Percentiles rank a stretch among this genome's conserved stretches.
These are phyloP conservation scores for Pelargonium australe DNA, from an alignment of 441 rosid species.

Conservation along the genomic window DNA sequence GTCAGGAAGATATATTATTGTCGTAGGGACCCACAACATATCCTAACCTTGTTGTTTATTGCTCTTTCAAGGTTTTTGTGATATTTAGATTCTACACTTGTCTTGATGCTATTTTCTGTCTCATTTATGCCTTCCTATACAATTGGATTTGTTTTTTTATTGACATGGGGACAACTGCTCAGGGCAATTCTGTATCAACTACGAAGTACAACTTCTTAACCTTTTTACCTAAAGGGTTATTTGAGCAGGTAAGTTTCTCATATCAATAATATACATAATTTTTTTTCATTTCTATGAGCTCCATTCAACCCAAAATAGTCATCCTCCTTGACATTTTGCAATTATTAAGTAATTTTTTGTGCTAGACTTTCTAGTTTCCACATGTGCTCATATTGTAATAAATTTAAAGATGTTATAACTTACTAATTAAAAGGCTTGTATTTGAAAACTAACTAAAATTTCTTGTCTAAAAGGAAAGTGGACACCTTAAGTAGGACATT, in stretches of 20 bases:
- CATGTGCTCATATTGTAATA: background rate
- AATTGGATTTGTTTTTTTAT: conserved; percentile 7
- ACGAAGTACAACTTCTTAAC: conserved; percentile 94
- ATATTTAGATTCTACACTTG: background rate
- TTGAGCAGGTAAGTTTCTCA: conserved; percentile 67
- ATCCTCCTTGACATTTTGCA: too few relatives aligned
- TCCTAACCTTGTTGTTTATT: background rate
- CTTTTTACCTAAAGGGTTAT: conserved; percentile 92
- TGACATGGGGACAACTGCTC: conserved; percentile 22
- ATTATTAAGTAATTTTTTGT: too few relatives aligned
- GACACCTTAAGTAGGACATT: background rate
- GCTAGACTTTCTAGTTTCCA: too few relatives aligned
- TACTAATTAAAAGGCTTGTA: too few relatives aligned
- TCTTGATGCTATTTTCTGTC: background rate
- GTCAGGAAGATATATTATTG: too few relatives aligned
- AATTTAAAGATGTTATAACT: too few relatives aligned
- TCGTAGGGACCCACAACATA: too few relatives aligned
- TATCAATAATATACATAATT: background rate
- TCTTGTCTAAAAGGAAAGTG: too few relatives aligned
- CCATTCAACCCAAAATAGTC: too few relatives aligned
- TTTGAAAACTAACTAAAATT: too few relatives aligned
- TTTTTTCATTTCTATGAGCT: too few relatives aligned
- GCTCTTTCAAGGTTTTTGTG: conserved; percentile 6
- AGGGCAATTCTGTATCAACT: conserved; percentile 94
- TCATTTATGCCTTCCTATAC: conserved; percentile 8